phyloP scores from a whole-genome alignment of 2,329 filamentous ascomycete species.

The Beauveria brongniartii region DNA sequence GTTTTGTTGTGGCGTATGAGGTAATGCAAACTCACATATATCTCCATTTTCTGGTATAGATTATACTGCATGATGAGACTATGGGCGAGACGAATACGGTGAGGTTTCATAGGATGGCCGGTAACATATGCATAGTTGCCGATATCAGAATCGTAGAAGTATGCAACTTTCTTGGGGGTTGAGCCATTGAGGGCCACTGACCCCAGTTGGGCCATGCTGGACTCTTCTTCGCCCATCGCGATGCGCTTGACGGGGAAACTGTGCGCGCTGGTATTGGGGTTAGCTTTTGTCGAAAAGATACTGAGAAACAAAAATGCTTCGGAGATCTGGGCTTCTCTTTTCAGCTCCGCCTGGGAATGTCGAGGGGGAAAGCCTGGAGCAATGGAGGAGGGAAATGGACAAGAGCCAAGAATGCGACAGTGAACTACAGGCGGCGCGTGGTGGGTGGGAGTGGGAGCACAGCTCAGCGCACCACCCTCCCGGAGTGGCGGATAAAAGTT shows the following conservation, averaged over 20 bases:
- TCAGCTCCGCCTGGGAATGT: not conserved
- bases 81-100: conserved; percentile 89
- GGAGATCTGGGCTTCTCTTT: not conserved
- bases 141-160: conserved; percentile 98
- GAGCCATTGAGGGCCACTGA: conserved; percentile 39
- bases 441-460: not conserved
- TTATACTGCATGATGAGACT: conserved; percentile 95
- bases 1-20: not conserved
- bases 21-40: conserved; percentile 61
- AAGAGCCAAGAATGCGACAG: conserved; percentile 3
- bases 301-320: not conserved
- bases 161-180: conserved; percentile 75
- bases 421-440: conserved; percentile 1
- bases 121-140: conserved; percentile 97
- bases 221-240: conserved; percentile 29
- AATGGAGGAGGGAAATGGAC: not conserved
- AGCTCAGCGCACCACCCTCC: no score
- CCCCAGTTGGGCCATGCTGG: conserved; percentile 30
- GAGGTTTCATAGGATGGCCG: conserved; percentile 98
- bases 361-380: not conserved
- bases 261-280: not conserved
- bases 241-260: not conserved
- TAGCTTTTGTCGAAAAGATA: not conserved
- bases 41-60: conserved; percentile 92
- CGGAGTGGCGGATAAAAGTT: conserved; percentile 4